These are phyloP conservation scores for Pichia sp. DNA, from an alignment of 1,139 yeast species.

Conservation along the genomic window DNA sequence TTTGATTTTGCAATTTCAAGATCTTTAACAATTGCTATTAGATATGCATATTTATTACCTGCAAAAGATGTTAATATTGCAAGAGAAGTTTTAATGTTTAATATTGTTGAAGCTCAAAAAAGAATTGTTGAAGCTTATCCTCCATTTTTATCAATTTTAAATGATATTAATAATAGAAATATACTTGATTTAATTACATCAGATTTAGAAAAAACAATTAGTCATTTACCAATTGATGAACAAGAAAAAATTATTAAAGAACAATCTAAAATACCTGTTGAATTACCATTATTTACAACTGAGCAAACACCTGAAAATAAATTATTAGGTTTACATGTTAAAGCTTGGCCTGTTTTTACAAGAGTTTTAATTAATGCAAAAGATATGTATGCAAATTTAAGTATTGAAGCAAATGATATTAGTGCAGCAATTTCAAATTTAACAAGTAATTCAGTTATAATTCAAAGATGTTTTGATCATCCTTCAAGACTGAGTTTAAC, in stretches of 20 bases:
- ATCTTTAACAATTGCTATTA: conserved; percentile 20
- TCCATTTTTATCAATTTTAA: conserved; percentile 22
- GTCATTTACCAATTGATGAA: conserved; percentile 9
- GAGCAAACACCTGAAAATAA: conserved; percentile 21
- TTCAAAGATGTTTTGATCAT: conserved; percentile 19
- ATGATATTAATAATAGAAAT: conserved; percentile 22
- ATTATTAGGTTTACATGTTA: conserved; percentile 19
- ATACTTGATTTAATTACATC: conserved; percentile 20
- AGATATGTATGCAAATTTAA: conserved; percentile 23
- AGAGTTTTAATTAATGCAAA: conserved; percentile 23
- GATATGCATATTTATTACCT: conserved; percentile 22
- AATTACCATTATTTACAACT: conserved; percentile 19
- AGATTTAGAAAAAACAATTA: conserved; percentile 14
- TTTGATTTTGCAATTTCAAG: conserved; percentile 21
- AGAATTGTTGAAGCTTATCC: conserved; percentile 23
- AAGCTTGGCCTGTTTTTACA: conserved; percentile 27
- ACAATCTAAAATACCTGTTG: conserved; percentile 19
- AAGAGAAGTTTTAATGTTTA: conserved; percentile 19
- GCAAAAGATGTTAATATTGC: conserved; percentile 18
- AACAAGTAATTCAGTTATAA: conserved; percentile 17
- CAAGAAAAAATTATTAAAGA: conserved; percentile 14
- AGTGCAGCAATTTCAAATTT: conserved; percentile 32
- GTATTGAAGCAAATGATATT: conserved; percentile 22
- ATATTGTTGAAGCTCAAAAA: conserved; percentile 22
- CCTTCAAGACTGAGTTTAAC: conserved; percentile 19